A percentile compares a stretch with the other conserved stretches of the same genome.
These are phyloP conservation scores for Bacidia gigantensis DNA, from an alignment of 495 filamentous ascomycete species.

Conservation along the genomic window DNA sequence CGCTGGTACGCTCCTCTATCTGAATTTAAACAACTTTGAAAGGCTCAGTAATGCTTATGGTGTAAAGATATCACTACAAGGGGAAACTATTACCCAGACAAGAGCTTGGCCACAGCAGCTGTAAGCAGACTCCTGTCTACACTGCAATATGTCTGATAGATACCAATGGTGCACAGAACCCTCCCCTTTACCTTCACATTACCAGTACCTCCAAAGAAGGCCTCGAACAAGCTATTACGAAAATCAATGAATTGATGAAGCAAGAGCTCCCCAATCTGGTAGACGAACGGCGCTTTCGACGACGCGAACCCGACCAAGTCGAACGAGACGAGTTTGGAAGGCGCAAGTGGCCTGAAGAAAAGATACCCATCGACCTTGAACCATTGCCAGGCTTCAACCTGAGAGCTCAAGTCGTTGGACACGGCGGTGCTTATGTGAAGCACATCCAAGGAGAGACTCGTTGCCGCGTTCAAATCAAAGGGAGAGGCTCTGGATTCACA, in stretches of 20 bases:
- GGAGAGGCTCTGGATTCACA: constrained; percentile 87
- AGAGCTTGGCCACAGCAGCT: constrained; percentile 85
- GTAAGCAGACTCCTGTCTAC: constrained; percentile 36
- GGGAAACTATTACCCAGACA: constrained; percentile 92
- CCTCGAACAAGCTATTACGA: constrained; percentile 68
- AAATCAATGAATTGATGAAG: constrained; percentile 90
- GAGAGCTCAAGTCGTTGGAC: constrained; percentile 86
- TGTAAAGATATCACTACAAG: constrained; percentile 97
- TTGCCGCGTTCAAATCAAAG: constrained; percentile 95
- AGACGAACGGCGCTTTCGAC: constrained; percentile 85
- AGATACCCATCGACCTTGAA: constrained; percentile 79
- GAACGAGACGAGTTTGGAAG: constrained; percentile 91
- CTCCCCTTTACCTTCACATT: constrained; percentile 86
- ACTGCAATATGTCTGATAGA: constrained; percentile 1
- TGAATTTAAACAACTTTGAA: constrained; percentile 37
- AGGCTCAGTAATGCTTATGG: constrained; percentile 46
- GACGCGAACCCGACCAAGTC: constrained; percentile 74
- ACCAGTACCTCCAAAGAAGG: constrained; percentile 88
- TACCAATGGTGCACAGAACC: constrained; percentile 47
- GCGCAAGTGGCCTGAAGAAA: constrained; percentile 98
- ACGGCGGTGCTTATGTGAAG: constrained; percentile 87
- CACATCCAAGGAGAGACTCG: constrained; percentile 90
- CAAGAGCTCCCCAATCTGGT: constrained; percentile 91
- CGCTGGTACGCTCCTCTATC: constrained; percentile 86
- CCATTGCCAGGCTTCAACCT: constrained; percentile 93